Base-by-base conservation (phyloP, 1,284 basidiomycete species). In the Fomitopsis pinicola region DNA sequence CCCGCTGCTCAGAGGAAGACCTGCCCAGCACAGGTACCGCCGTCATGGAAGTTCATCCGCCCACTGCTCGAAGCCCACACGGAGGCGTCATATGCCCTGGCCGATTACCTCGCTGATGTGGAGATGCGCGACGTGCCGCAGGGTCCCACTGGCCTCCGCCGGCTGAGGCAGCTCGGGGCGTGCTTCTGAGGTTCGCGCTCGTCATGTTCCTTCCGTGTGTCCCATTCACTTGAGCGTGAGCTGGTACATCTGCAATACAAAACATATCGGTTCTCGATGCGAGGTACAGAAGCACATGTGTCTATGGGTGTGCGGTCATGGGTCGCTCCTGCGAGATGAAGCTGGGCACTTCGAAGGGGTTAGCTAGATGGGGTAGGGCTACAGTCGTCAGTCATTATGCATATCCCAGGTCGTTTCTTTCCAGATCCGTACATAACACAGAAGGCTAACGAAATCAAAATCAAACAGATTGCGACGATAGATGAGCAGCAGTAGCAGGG, bases 11-110 rank as follows among this genome's bases (percentile, higher is more conserved):
- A 40, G 35, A 26, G 12, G n/a, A 50, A 55, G 55, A 58, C 14
- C 38, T 19, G 10, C 42, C 22, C 57, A 15, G 45, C 60, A 45
- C 36, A 40, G 42, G 36, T 57, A 30, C 48, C 66, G 1, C 22
- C 66, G 5, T 60, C 64, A 5, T 40, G 54, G 35, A 64, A 54
- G 53, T 65, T 69, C 45, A 62, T 71, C n/a, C 66, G 65, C 8
- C 67, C 63, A 17, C 58, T 69, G 14, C 63, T 71, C n/a, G 64
- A 65, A 14, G 68, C 68, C 9, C 69, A 67, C 7, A 44, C 59
- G 10, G 66, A 68, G 48, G 66, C 70, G 3, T 64, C 67, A 42
- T 59, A 57, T 17, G 12, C 60, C 35, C 48, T 59, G 7, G 10
- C 26, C 2, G 36, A 59, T n/a, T 53, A 22, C 50, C 56, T 58